These are phyloP conservation scores for Trichosanthes truncata DNA, from an alignment of 306 rosid species.

Conservation along the genomic window DNA sequence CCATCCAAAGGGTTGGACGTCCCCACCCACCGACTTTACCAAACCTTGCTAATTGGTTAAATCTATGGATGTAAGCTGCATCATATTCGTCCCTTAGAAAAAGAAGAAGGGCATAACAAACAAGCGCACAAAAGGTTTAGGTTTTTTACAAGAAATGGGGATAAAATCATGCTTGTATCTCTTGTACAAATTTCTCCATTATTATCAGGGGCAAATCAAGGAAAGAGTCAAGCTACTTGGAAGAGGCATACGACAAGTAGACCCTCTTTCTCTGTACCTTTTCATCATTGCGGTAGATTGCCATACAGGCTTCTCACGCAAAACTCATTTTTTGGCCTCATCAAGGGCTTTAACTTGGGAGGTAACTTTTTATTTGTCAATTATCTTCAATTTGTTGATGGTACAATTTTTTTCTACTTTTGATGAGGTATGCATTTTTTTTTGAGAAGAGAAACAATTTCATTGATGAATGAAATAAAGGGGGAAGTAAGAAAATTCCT, in stretches of 20 bases:
- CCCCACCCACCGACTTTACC: neutral
- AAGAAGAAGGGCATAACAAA: too few species aligned
- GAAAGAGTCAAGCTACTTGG: neutral
- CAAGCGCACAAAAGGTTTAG: neutral
- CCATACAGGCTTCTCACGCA: neutral
- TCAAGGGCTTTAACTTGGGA: neutral
- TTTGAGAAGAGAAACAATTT: too few species aligned
- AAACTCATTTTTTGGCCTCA: neutral
- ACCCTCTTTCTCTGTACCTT: neutral
- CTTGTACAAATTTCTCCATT: neutral
- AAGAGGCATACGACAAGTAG: neutral
- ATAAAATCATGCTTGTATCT: neutral
- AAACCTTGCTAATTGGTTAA: neutral
- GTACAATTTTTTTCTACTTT: neutral
- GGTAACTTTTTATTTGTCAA: too few species aligned
- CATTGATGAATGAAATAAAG: too few species aligned
- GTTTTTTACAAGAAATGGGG: neutral
- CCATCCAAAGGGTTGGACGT: neutral
- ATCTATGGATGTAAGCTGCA: neutral
- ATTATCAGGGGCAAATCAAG: neutral
- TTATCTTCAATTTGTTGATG: too few species aligned
- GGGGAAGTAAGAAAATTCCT: too few species aligned
- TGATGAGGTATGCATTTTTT: neutral
- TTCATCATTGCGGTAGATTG: neutral
- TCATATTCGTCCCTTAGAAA: too few species aligned